Base-by-base conservation (phyloP, 768 basidiomycete species). In the Suillus plorans region DNA sequence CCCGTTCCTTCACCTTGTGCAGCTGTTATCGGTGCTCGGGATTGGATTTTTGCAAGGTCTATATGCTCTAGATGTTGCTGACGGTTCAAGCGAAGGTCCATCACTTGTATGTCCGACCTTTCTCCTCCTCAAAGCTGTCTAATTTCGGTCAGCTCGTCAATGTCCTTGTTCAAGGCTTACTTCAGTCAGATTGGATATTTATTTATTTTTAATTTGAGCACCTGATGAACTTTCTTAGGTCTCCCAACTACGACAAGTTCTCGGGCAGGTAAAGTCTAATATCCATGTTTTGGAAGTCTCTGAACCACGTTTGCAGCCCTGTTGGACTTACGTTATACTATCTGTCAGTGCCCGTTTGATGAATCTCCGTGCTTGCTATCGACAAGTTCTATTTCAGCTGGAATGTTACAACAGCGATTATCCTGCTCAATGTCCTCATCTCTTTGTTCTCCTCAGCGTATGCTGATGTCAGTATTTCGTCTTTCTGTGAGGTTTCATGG, bases 371-470 rank as follows among this genome's bases (percentile, higher is more conserved):
- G 56, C 58, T 64, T 45, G 59, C 36, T 41, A 60, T 60, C 25
- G 34, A 62, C 42, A 68, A 56, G 70, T 22, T 55, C 55, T 39
- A 41, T 14, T 58, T 56, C 55, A 90, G 89, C 52, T 96, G 94
- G 94, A 94, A 89, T 77, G 84, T 93, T 62, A 84, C 88, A 25
- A 90, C 92, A 3, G 90, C 87, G 20, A 84, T 97, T 59, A 85
- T 98, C 62, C 82, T 97, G 59, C 85, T 97, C 74, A 98, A 98
- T 73, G 88, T 98, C 72, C 83, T 98, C 71, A 95, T 98, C 69
- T 97, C 95, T n/a, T 79, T 98, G 69, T 97, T 97, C 74, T 89
- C 95, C 20, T 93, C 94, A 59, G 94, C 95, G 1, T 97, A 97
- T 71, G 86, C 89, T 13, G 95, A 95, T 70, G 94, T 92, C 63